phyloP scores from a whole-genome alignment of 2,329 filamentous ascomycete species.

The Diaporthe citrichinensis region DNA sequence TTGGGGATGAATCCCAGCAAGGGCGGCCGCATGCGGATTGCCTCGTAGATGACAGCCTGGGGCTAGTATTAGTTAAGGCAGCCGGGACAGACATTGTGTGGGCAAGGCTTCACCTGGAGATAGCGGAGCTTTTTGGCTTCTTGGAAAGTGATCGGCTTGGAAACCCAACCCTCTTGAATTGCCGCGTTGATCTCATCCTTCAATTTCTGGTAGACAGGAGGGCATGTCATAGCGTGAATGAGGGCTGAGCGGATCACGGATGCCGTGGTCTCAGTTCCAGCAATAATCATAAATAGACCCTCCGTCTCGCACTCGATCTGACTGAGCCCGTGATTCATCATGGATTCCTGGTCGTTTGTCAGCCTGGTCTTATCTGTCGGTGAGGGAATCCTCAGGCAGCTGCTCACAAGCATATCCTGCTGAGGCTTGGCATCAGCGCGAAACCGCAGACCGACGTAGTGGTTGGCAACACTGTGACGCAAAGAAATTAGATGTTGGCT shows the following conservation, averaged over 20 bases:
- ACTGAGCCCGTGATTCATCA: constrained; percentile 1
- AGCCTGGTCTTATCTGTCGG: background rate
- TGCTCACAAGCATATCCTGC: constrained; percentile 3
- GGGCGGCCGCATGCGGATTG: background rate
- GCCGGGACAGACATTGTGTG: background rate
- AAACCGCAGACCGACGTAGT: constrained; percentile 4
- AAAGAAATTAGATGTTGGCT: background rate
- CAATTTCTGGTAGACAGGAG: background rate
- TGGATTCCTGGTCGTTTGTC: background rate
- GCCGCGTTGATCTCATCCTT: background rate
- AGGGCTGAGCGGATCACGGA: background rate
- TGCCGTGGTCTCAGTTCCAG: background rate
- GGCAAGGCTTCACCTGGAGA: background rate
- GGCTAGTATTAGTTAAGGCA: too few relatives aligned
- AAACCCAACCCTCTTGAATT: background rate
- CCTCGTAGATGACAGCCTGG: constrained; percentile 9
- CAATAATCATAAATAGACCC: background rate
- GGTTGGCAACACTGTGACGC: background rate
- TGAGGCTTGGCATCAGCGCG: background rate
- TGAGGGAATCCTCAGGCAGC: too few relatives aligned
- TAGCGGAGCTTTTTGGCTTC: background rate
- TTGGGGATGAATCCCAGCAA: background rate
- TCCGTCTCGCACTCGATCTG: background rate
- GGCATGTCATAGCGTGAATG: background rate
- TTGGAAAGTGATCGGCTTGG: background rate